Evolutionary conservation across 169 alveolate species (phyloP), one percentile per base, ranked within the genome.

Genomic region (Amoebophrya sp.): DNA sequence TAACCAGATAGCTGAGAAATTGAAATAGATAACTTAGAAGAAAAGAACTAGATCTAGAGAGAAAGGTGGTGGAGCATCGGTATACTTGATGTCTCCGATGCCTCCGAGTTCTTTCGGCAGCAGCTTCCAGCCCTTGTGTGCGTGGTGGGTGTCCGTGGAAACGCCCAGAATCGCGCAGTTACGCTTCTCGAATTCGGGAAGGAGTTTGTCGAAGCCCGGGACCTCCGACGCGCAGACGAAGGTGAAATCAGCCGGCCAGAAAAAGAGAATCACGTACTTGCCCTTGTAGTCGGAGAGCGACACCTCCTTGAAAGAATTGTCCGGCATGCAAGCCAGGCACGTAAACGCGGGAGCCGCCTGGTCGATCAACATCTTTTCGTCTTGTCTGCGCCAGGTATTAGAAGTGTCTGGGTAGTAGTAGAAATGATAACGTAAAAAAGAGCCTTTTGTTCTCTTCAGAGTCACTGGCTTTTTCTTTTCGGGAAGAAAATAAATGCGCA

Each of bases 141-240:
- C 94, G 95, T 94, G 98, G 91, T 96, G 96, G 89, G 99, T 97
- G 94, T 98, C 99, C 43, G 97, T 98, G 45, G 99, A 97, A 92
- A 98, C 96, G 41, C 98, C 99, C 88, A 98, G 48, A 26, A 90
- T 41, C 4, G 15, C 94, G 93, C 92, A 93, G 91, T 96, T 95
- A 90, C 96, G 94, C 93, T 95, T 97, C 92, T 97, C 97, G 95
- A 98, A 98, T 70, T 97, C 97, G 34, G 97, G 96, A 26, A 98
- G 94, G 34, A 97, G 96, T 87, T 97, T 98, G 93, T 97, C 95
- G 95, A 97, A 98, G 42, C 97, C 98, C 91, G 96, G 94, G 40
- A 98, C 98, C 95, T 98, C 99, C 41, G 99, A 97, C 58, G 99
- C 99, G 94, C 99, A 98, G 20, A 98, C 99, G 91, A 98, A 98